phyloP scores from a whole-genome alignment of 768 basidiomycete species.

The Calocera cornea region DNA sequence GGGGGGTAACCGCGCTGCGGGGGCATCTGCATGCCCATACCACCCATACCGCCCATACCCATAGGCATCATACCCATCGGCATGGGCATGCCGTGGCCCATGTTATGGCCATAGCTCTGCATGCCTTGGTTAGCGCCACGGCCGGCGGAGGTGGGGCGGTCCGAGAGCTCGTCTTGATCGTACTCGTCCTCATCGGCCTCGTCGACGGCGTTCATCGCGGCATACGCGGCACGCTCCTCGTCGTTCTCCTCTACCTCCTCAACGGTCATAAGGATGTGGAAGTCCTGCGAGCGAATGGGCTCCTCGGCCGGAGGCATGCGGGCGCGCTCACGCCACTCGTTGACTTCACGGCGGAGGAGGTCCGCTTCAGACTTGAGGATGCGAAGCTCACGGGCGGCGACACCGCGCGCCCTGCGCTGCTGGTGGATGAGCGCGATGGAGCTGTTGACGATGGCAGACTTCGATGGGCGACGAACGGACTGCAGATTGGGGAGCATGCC shows the following conservation, averaged over 20 bases:
- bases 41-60: not conserved
- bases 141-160: not conserved
- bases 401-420: conserved; percentile 63
- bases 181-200: conserved; percentile 4
- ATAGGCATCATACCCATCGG: conserved; percentile 3
- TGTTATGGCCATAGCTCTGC: not conserved
- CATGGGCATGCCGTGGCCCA: not conserved
- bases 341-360: conserved; percentile 76
- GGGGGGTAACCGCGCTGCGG: not conserved
- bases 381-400: conserved; percentile 73
- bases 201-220: not conserved
- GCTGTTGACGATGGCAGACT: conserved; percentile 92
- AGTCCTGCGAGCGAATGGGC: conserved; percentile 55
- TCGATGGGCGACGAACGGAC: conserved; percentile 84
- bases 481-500: conserved; percentile 81
- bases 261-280: conserved; percentile 27
- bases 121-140: not conserved
- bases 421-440: conserved; percentile 80
- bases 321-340: conserved; percentile 78
- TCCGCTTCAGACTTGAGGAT: conserved; percentile 68
- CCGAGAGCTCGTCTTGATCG: not conserved
- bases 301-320: conserved; percentile 61
- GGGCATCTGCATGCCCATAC: not conserved
- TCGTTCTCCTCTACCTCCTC: conserved; percentile 17
- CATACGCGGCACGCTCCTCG: conserved; percentile 15